Evolutionary conservation across 1,284 basidiomycete species (phyloP), one percentile per base, ranked within the genome.

Genomic region (Rhodotorula sp.): DNA sequence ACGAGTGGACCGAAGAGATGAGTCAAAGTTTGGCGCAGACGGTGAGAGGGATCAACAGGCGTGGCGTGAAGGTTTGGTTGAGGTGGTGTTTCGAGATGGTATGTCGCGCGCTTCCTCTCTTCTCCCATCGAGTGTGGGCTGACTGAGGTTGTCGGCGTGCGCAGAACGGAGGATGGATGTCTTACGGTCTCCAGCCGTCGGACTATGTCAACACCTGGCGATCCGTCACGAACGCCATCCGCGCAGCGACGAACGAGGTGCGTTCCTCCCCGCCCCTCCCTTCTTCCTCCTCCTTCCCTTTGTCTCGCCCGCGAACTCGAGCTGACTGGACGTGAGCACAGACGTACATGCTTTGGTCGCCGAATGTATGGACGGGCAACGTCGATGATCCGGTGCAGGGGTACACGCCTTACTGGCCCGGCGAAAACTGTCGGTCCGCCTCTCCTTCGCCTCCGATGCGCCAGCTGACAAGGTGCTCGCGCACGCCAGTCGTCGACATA

Each of bases 141-240:
- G 55, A 48, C 36, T 8, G 2, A 9, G 1, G 19, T 32, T 20
- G n/a, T n/a, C n/a, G n/a, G n/a, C 22, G 10, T 7, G 19, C 15
- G 11, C 52, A 71, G 72, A 78, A 78, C 58, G 77, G 77, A 20
- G 57, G 64, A 9, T 78, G 77, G 77, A 77, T 77, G 74, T 46
- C 49, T 2, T 78, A 77, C 36, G 77, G 77, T 1, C 51, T 75
- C 1, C 51, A 72, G 20, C 76, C 76, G 0, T 36, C 34, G 0
- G 56, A 47, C 0, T 77, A 66, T 39, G 59, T 71, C 19, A 29
- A 51, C 19, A 62, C 68, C 6, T 78, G 66, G 51, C 70, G 62
- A 0, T 49, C 61, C 24, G 64, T 78, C 3, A 58, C 75, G 2
- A 63, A 66, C 7, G 64, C 73, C 2, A 66, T 78, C 3, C 52